phyloP scores from a whole-genome alignment of 257 asterid genomes.

The Lithospermum erythrorhizon region DNA sequence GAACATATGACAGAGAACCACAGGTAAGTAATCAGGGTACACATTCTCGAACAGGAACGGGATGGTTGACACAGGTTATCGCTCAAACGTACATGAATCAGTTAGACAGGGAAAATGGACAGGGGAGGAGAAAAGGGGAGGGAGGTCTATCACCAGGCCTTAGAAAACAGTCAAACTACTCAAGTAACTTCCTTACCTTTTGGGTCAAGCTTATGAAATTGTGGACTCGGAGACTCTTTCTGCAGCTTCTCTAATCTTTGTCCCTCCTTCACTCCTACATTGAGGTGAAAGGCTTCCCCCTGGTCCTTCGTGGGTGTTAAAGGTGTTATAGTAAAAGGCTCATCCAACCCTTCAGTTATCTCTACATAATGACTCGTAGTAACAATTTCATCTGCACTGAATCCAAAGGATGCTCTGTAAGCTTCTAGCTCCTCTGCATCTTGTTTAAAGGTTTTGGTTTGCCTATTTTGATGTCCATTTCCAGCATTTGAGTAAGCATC shows the following conservation, averaged over 20 bases:
- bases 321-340: conserved; percentile 62
- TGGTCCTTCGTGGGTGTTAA: conserved; percentile 28
- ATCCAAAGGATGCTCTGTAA: conserved; percentile 95
- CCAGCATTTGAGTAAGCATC: conserved; percentile 66
- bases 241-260: conserved; percentile 18
- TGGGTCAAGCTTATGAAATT: conserved; percentile 30
- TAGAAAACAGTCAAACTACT: too few species aligned
- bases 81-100: too few species aligned
- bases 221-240: conserved; percentile 28
- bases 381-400: conserved; percentile 95
- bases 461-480: conserved; percentile 59
- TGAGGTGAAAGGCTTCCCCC: conserved; percentile 23
- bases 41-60: conserved; percentile 32
- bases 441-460: conserved; percentile 52
- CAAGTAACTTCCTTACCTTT: conserved; percentile 12
- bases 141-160: conserved; percentile 1
- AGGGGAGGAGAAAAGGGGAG: background rate
- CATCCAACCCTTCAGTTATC: conserved; percentile 70
- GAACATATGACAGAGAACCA: too few species aligned
- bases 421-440: conserved; percentile 94
- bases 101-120: too few species aligned
- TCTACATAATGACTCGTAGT: conserved; percentile 79
- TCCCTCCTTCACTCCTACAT: conserved; percentile 27
- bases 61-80: background rate
- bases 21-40: background rate